Evolutionary conservation across 176 grass and related monocot species (phyloP).

Genomic region (Chloris gayana): DNA sequence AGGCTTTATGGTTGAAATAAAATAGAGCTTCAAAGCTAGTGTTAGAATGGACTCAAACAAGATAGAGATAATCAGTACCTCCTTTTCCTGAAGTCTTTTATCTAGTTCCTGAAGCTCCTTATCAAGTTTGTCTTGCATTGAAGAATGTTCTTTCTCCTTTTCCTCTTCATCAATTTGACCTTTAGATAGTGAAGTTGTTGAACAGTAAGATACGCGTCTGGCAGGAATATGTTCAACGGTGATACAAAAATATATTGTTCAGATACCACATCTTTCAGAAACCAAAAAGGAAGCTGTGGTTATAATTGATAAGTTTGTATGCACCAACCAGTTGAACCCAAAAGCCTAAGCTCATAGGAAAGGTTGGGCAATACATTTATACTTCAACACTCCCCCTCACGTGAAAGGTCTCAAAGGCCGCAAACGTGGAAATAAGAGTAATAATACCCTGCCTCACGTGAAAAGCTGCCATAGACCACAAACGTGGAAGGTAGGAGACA

Average conservation of each 20-base stretch:
- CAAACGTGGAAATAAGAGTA: too few relatives aligned
- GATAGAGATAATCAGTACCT: constrained; percentile 51
- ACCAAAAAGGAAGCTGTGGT: background rate
- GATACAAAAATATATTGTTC: background rate
- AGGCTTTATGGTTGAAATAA: background rate
- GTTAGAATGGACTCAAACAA: constrained; percentile 1
- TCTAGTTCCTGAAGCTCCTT: constrained; percentile 92
- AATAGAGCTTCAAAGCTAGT: background rate
- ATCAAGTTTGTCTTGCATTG: constrained; percentile 78
- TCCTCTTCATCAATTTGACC: constrained; percentile 85
- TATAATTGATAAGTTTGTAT: too few relatives aligned
- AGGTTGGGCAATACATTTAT: too few relatives aligned
- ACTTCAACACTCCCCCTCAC: too few relatives aligned
- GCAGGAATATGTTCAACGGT: background rate
- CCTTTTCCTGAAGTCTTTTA: constrained; percentile 86
- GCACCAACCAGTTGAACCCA: too few relatives aligned
- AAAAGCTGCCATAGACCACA: too few relatives aligned
- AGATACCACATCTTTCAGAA: background rate
- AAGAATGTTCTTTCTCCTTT: constrained; percentile 93
- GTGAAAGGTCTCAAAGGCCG: too few relatives aligned
- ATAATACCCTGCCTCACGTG: too few relatives aligned
- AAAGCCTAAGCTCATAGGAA: too few relatives aligned
- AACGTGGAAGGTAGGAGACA: too few relatives aligned
- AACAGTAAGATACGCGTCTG: constrained; percentile 6
- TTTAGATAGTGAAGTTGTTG: constrained; percentile 31